Percentiles rank a stretch among this genome's conserved stretches.
These are phyloP conservation scores for Monosporascus sp. DNA, from an alignment of 2,329 filamentous ascomycete genomes.

Conservation along the genomic window DNA sequence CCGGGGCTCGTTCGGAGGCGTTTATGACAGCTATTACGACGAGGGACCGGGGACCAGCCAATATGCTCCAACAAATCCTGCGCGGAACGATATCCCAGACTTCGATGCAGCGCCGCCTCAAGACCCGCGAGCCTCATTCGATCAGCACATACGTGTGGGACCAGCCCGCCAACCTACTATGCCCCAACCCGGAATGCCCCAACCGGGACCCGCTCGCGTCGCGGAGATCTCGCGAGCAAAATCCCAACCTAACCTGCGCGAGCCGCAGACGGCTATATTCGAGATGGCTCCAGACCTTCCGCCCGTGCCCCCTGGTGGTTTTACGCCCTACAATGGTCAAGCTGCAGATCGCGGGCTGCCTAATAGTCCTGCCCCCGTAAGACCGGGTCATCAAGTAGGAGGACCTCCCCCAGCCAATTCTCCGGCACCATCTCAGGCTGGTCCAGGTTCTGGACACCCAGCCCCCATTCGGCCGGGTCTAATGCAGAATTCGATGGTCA, in stretches of 20 bases:
- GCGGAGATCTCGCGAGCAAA: conserved; percentile 55
- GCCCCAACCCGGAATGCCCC: conserved; percentile 27
- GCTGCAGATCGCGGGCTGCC: conserved; percentile 17
- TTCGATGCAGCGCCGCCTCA: conserved; percentile 35
- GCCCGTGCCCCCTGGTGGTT: conserved; percentile 39
- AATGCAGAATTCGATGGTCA: conserved; percentile 53
- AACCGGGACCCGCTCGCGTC: conserved; percentile 43
- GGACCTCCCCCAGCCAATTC: conserved; percentile 8
- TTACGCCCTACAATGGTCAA: conserved; percentile 25
- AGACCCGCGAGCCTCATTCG: conserved; percentile 38
- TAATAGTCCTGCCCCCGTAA: conserved; percentile 19
- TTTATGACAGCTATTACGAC: conserved; percentile 52
- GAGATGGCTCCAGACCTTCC: conserved; percentile 65
- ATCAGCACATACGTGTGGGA: conserved; percentile 39
- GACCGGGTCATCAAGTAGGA: conserved; percentile 23
- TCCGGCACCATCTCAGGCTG: conserved; percentile 14
- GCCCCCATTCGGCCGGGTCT: conserved; percentile 58
- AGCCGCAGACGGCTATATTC: conserved; percentile 63
- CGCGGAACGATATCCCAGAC: conserved; percentile 32
- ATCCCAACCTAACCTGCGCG: conserved; percentile 61
- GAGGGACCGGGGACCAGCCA: conserved; percentile 23
- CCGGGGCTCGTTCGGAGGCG: conserved; percentile 41
- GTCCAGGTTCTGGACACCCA: conserved; percentile 47
- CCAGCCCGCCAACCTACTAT: conserved; percentile 25
- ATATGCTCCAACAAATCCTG: conserved; percentile 24